phyloP scores from a whole-genome alignment of 768 basidiomycete species.

The Arthromyces matolae region DNA sequence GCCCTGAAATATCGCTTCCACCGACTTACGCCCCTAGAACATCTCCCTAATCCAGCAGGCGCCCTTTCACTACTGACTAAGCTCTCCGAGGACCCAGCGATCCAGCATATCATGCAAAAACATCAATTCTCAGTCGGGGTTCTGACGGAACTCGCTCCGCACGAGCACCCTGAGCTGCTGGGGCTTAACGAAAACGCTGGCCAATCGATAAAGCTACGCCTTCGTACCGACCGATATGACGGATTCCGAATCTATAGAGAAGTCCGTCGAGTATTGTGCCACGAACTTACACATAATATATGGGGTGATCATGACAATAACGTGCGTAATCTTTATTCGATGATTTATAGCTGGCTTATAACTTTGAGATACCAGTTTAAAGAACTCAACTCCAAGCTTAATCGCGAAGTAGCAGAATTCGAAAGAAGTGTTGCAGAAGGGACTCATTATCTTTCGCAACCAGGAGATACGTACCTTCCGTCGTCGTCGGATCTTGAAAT shows the following conservation, averaged over 20 bases:
- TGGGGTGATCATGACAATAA: conserved; percentile 72
- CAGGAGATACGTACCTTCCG: conserved; percentile 47
- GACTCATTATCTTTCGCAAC: conserved; percentile 48
- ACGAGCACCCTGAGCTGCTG: conserved; percentile 65
- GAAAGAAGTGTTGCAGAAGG: conserved; percentile 51
- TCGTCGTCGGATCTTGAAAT: conserved; percentile 53
- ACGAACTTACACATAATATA: conserved; percentile 75
- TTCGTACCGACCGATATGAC: conserved; percentile 69
- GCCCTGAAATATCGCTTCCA: conserved; percentile 60
- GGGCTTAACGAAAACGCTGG: conserved; percentile 67
- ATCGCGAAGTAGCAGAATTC: conserved; percentile 67
- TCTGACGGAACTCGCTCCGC: conserved; percentile 75
- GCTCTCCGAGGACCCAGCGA: conserved; percentile 68
- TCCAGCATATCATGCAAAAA: conserved; percentile 64
- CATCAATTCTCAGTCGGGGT: conserved; percentile 67
- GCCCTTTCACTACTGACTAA: conserved; percentile 53
- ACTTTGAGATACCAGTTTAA: conserved; percentile 51
- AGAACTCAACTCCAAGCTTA: conserved; percentile 68
- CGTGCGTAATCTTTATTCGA: too few relatives aligned
- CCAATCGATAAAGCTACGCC: conserved; percentile 59
- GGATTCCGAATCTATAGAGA: conserved; percentile 68
- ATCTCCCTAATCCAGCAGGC: conserved; percentile 60
- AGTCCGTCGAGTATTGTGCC: conserved; percentile 65
- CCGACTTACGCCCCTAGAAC: conserved; percentile 52
- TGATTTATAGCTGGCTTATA: neutral